Percentiles rank a stretch among this genome's conserved stretches.
These are phyloP conservation scores for Geopyxis carbonaria DNA, from an alignment of 495 filamentous ascomycete genomes.

Conservation along the genomic window DNA sequence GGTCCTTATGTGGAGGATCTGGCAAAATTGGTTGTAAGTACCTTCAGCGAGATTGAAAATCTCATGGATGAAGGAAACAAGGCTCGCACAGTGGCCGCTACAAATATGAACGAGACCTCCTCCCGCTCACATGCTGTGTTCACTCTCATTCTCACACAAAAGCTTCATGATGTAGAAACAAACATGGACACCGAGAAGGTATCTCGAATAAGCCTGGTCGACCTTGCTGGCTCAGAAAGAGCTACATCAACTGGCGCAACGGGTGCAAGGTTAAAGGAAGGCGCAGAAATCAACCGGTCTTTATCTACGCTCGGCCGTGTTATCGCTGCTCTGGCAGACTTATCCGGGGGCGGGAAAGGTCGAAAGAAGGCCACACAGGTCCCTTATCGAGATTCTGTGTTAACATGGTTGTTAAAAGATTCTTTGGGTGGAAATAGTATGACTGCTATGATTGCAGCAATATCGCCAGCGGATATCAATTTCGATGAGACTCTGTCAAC, in stretches of 20 bases:
- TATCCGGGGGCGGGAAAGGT: conserved; percentile 75
- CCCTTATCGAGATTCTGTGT: conserved; percentile 88
- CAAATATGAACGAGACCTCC: conserved; percentile 99
- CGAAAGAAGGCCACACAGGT: conserved; percentile 54
- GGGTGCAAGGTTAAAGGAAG: conserved; percentile 90
- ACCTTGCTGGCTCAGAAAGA: conserved; percentile 94
- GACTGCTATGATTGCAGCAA: conserved; percentile 99
- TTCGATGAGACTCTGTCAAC: conserved; percentile 96
- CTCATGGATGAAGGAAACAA: conserved; percentile 99
- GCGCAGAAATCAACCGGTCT: conserved; percentile 95
- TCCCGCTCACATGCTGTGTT: conserved; percentile 97
- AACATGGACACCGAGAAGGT: conserved; percentile 95
- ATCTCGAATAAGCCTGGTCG: conserved; percentile 91
- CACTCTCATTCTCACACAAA: conserved; percentile 87
- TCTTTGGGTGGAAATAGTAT: conserved; percentile 97
- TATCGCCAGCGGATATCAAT: conserved; percentile 97
- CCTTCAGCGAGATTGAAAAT: conserved; percentile 87
- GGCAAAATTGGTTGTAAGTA: conserved; percentile 91
- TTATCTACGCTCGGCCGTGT: conserved; percentile 94
- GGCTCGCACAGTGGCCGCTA: conserved; percentile 91
- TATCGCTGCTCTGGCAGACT: conserved; percentile 87
- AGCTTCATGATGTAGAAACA: conserved; percentile 80
- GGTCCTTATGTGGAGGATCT: conserved; percentile 97
- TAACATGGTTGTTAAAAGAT: conserved; percentile 96
- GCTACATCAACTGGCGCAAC: conserved; percentile 91